Conservation (phyloP, 257 asterid genomes). For the Penstemon davidsonii region DNA sequence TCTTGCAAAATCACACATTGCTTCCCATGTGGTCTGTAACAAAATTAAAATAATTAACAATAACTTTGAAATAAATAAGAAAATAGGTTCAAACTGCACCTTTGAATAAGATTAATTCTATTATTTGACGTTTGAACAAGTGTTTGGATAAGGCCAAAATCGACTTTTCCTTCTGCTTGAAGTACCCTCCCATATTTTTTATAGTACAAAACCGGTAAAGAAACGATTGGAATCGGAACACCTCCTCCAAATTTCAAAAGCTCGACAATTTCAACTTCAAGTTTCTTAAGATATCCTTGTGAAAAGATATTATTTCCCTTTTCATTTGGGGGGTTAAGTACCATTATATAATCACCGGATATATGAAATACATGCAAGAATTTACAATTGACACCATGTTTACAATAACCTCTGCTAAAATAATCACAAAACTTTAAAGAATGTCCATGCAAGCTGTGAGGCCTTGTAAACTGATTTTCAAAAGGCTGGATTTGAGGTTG, state of each 20-base stretch:
- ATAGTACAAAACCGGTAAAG: constrained; percentile 33
- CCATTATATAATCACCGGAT: constrained; percentile 27
- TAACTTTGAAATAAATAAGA: not conserved
- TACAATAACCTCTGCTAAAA: constrained; percentile 36
- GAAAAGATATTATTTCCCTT: constrained; percentile 1
- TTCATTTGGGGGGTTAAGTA: constrained; percentile 23
- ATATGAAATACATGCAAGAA: constrained; percentile 33
- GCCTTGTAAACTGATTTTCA: not conserved
- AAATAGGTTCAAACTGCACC: not conserved
- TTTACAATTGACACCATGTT: constrained; percentile 35
- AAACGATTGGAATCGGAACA: constrained; percentile 31
- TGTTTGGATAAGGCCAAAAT: constrained; percentile 20
- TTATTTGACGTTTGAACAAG: constrained; percentile 25
- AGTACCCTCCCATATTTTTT: constrained; percentile 32
- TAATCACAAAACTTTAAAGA: constrained; percentile 23
- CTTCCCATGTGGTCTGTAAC: constrained; percentile 31
- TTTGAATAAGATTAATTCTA: constrained; percentile 25
- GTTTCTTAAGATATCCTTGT: constrained; percentile 26
- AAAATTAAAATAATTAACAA: not conserved
- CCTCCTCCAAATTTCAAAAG: constrained; percentile 32
- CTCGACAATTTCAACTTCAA: constrained; percentile 19
- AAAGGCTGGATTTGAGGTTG: constrained; percentile 9
- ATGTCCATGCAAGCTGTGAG: not conserved
- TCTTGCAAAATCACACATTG: constrained; percentile 30
- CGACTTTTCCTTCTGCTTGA: constrained; percentile 22